phyloP scores from a whole-genome alignment of 768 basidiomycete species.

The Hygrocybe punicea region DNA sequence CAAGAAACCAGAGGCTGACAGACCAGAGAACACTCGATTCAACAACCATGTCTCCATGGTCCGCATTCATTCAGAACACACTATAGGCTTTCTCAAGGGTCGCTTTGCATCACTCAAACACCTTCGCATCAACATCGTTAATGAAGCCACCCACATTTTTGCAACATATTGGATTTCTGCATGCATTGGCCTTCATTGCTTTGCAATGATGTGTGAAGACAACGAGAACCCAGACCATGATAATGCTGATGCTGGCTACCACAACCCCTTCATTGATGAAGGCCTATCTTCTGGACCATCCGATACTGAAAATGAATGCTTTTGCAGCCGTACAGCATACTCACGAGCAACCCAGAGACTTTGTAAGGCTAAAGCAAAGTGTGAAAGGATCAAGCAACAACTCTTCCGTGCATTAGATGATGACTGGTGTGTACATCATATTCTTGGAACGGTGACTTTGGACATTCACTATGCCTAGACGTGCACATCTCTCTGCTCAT shows the following conservation, averaged over 20 bases:
- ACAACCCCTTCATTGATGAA: constrained; percentile 26
- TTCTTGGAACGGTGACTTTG: background rate
- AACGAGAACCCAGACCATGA: constrained; percentile 14
- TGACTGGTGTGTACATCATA: background rate
- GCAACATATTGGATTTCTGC: constrained; percentile 32
- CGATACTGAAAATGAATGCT: background rate
- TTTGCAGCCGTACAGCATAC: background rate
- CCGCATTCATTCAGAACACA: constrained; percentile 38
- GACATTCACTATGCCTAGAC: background rate
- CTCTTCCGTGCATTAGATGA: background rate
- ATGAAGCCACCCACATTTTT: constrained; percentile 21
- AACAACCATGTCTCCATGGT: constrained; percentile 37
- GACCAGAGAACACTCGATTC: constrained; percentile 27
- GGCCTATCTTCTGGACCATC: constrained; percentile 14
- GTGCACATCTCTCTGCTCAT: background rate
- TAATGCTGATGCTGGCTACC: constrained; percentile 3
- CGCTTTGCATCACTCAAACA: constrained; percentile 34
- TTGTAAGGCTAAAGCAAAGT: background rate
- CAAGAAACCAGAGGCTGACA: constrained; percentile 26
- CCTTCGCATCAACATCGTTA: constrained; percentile 26
- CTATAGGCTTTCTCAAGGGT: constrained; percentile 41
- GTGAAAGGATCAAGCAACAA: background rate
- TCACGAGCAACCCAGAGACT: background rate
- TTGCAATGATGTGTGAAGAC: constrained; percentile 31
- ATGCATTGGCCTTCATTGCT: constrained; percentile 31